phyloP scores from a whole-genome alignment of 1,284 basidiomycete species.

The Puccinia triticina region DNA sequence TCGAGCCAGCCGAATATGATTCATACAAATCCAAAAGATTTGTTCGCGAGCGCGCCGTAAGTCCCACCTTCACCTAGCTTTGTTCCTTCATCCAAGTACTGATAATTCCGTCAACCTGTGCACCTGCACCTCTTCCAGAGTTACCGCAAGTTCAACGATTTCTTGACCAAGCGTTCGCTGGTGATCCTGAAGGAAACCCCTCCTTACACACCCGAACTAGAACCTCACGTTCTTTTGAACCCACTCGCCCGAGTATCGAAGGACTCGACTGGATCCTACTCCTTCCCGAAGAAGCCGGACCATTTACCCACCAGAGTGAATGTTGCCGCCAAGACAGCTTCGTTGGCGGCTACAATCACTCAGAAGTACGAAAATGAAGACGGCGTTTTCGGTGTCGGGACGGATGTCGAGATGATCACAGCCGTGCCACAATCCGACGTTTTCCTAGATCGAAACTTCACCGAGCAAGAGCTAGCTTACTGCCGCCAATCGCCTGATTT shows the following conservation, averaged over 20 bases:
- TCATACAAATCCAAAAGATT: constrained; percentile 74
- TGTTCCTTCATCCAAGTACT: constrained; percentile 57
- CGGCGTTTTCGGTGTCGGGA: constrained; percentile 57
- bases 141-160: constrained; percentile 78
- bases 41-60: constrained; percentile 75
- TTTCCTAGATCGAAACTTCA: constrained; percentile 91
- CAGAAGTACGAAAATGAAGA: constrained; percentile 61
- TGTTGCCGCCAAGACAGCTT: constrained; percentile 63
- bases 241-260: constrained; percentile 83
- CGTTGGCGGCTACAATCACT: constrained; percentile 71
- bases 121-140: constrained; percentile 47
- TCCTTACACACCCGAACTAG: constrained; percentile 85
- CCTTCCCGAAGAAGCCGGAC: constrained; percentile 72
- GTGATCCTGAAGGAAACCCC: constrained; percentile 95
- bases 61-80: constrained; percentile 70
- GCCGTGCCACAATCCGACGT: constrained; percentile 79
- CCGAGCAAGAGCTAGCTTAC: constrained; percentile 81
- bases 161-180: constrained; percentile 61
- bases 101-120: neutral
- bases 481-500: constrained; percentile 85
- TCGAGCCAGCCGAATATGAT: constrained; percentile 74
- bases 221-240: constrained; percentile 86
- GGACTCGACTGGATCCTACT: constrained; percentile 75
- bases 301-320: constrained; percentile 33
- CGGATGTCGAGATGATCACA: constrained; percentile 76